Base-by-base conservation (phyloP, 2,329 filamentous ascomycete genomes). In the Xylariaceae sp. region DNA sequence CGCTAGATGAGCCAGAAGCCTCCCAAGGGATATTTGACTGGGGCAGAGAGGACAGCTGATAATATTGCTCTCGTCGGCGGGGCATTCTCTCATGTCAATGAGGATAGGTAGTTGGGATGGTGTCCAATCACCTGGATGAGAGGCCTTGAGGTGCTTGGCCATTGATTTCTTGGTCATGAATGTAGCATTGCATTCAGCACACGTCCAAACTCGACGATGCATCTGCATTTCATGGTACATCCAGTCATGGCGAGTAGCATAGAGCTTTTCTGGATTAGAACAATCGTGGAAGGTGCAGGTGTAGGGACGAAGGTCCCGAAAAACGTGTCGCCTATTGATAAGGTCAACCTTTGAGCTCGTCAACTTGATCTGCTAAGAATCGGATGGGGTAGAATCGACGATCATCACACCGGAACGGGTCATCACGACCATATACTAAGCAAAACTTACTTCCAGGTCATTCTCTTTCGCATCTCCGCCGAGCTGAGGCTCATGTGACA, bases 221-320 rank as follows among this genome's bases (percentile, higher is more conserved):
- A 42, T 9, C 29, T 39, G 39, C 39, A 42, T 42, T 19, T 45
- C 43, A 32, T 42, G 43, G 28, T 45, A 39, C 18, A 34, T 37
- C 43, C 39, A 45, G 22, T 45, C 43, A 17, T 36, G 28, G 9
- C 36, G 31, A 9, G 43, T 39, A 9, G 37, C 19, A 13, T 38
- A 45, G 7, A 42, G 43, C 9, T 34, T 19, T 3, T 42, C 28
- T 1, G 43, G 26, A 22, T 39, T 37, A 13, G 9, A 18, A 19
- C 43, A 45, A 16, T 42, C 26, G 11, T 26, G 1, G 22, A 42
- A 45, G 9, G 39, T 45, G 36, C 43, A 45, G 32, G 33, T 31
- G 16, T 45, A 45, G 7, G 43, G 43, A 17, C 42, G 17, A 9
- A 45, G n/a, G 16, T 42, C 39, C 26, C 32, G 39, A 13, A 45